These are phyloP conservation scores for Arthrinium phaeospermum DNA, from an alignment of 2,329 filamentous ascomycete genomes.

Conservation along the genomic window DNA sequence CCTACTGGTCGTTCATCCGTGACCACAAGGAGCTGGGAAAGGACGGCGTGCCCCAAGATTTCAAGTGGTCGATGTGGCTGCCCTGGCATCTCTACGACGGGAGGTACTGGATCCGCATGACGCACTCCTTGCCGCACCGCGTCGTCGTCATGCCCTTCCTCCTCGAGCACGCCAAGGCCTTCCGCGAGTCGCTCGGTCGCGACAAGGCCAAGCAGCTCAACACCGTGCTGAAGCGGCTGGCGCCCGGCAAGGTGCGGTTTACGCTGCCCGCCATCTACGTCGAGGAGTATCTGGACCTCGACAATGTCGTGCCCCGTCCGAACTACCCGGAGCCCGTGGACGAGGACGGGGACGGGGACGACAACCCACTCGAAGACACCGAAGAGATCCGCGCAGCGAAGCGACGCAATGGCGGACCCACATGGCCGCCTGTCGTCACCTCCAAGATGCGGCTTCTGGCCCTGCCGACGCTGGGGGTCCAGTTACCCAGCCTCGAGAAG, in stretches of 20 bases:
- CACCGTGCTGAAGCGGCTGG: conserved; percentile 52
- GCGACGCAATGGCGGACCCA: neutral
- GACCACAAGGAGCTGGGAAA: conserved; percentile 18
- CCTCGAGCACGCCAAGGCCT: conserved; percentile 50
- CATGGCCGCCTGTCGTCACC: conserved; percentile 25
- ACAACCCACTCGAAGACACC: neutral
- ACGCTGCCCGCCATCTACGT: conserved; percentile 62
- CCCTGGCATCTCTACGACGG: conserved; percentile 60
- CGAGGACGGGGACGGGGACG: neutral
- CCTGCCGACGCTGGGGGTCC: conserved; percentile 57
- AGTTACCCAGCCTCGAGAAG: conserved; percentile 51
- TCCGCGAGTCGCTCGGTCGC: conserved; percentile 50
- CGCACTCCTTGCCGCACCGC: conserved; percentile 47
- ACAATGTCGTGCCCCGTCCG: conserved; percentile 23
- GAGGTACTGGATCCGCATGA: conserved; percentile 64
- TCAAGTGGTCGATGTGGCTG: conserved; percentile 36
- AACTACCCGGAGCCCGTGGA: conserved; percentile 29
- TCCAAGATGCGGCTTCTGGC: conserved; percentile 52
- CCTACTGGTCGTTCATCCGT: conserved; percentile 26
- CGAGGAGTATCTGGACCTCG: conserved; percentile 41
- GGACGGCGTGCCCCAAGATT: neutral
- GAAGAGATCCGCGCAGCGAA: neutral
- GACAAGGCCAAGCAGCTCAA: conserved; percentile 44
- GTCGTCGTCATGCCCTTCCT: conserved; percentile 54
- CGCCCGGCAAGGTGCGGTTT: conserved; percentile 61